Conservation (phyloP, 169 alveolate genomes). For the Plasmodium chabaudi region DNA sequence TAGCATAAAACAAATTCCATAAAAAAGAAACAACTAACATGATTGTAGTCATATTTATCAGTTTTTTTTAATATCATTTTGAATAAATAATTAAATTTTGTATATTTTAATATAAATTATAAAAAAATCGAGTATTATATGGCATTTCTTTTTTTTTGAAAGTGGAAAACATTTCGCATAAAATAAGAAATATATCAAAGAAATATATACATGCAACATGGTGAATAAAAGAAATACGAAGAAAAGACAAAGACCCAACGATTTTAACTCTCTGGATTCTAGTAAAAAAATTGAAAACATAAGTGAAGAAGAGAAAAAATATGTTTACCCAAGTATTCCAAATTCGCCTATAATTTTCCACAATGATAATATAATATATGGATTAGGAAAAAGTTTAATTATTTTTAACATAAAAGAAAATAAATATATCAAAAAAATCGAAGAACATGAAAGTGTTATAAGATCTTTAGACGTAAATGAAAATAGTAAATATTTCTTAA, state of each 20-base stretch:
- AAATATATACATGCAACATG: too few species aligned
- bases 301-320: constrained; percentile 35
- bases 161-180: not conserved
- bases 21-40: too few species aligned
- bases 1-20: too few species aligned
- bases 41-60: too few species aligned
- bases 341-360: constrained; percentile 42
- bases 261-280: not conserved
- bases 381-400: constrained; percentile 44
- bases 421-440: constrained; percentile 39
- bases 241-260: not conserved
- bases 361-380: constrained; percentile 48
- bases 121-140: too few species aligned
- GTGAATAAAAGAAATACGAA: not conserved
- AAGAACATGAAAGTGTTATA: constrained; percentile 36
- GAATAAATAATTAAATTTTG: too few species aligned
- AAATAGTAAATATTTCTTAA: constrained; percentile 33
- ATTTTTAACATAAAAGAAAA: constrained; percentile 42
- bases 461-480: constrained; percentile 60
- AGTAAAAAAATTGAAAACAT: constrained; percentile 6
- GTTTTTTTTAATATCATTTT: too few species aligned
- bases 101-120: too few species aligned
- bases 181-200: not conserved
- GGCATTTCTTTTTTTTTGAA: too few species aligned
- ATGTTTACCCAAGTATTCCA: constrained; percentile 61